phyloP scores from a whole-genome alignment of 768 basidiomycete species.

The Leccinum subgranulosum region DNA sequence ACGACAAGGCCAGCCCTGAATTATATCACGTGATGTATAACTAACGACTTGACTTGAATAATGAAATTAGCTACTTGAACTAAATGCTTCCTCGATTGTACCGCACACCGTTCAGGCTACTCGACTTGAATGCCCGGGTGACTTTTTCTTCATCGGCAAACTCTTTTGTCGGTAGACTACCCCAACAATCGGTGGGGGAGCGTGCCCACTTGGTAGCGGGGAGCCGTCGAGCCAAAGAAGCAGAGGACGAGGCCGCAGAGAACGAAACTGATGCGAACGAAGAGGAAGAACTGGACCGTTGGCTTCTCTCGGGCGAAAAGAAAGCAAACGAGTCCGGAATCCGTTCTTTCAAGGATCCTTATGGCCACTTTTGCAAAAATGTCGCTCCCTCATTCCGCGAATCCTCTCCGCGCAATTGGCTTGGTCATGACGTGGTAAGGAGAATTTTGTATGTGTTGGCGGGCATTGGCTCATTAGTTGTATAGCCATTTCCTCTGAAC shows the following conservation, averaged over 20 bases:
- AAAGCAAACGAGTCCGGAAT: constrained; percentile 18
- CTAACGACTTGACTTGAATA: not conserved
- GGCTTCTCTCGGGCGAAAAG: constrained; percentile 13
- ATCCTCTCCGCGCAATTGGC: constrained; percentile 54
- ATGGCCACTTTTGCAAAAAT: constrained; percentile 19
- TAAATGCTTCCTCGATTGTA: constrained; percentile 25
- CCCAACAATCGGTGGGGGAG: constrained; percentile 6
- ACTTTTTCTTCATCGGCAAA: constrained; percentile 23
- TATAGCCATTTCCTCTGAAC: constrained; percentile 84
- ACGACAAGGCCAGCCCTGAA: constrained; percentile 17
- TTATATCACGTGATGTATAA: constrained; percentile 18
- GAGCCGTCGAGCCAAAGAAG: not conserved
- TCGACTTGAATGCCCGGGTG: constrained; percentile 7
- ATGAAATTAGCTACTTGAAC: constrained; percentile 14
- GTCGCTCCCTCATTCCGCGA: constrained; percentile 24
- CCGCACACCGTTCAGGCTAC: constrained; percentile 9
- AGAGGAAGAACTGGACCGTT: constrained; percentile 13
- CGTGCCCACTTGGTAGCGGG: not conserved
- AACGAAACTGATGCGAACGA: constrained; percentile 1
- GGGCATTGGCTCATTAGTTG: not conserved
- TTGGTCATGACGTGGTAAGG: constrained; percentile 55
- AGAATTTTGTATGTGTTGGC: constrained; percentile 16
- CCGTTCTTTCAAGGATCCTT: constrained; percentile 12
- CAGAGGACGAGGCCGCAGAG: constrained; percentile 6
- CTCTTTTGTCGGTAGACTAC: constrained; percentile 7